Conservation (phyloP, 2,329 filamentous ascomycete species). For the Fusarium dlaminii region DNA sequence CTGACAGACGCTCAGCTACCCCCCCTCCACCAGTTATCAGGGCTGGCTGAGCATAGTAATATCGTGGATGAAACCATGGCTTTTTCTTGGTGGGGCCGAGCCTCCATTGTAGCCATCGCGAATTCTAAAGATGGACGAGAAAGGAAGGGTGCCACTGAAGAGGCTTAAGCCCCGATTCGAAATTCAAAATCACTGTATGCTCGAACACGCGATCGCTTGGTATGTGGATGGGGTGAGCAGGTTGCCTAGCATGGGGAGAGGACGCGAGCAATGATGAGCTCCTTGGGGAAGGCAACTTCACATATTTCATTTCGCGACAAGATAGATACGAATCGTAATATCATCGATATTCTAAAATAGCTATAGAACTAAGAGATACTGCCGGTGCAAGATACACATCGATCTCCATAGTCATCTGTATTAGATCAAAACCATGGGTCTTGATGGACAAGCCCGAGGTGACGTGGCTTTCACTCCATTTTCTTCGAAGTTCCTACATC, state of each 20-base stretch:
- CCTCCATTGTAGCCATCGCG: neutral
- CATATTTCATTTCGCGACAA: no score
- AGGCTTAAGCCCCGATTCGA: rapidly evolving
- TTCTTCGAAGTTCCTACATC: neutral
- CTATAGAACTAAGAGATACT: no score
- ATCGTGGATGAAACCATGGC: neutral
- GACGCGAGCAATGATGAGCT: no score
- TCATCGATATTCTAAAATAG: no score
- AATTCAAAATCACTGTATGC: rapidly evolving
- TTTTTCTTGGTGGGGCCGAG: neutral
- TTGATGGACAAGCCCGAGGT: neutral
- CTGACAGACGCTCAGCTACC: neutral
- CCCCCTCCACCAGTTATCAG: neutral
- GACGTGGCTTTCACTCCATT: neutral
- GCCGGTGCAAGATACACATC: no score
- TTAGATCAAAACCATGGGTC: no score
- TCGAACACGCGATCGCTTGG: neutral
- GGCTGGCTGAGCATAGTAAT: neutral
- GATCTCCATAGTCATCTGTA: no score
- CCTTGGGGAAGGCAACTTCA: no score
- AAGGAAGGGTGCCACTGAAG: rapidly evolving
- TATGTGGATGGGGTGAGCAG: neutral
- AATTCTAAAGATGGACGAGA: rapidly evolving
- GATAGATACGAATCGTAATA: no score
- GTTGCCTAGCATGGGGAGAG: no score